Evolutionary conservation across 2,329 filamentous ascomycete species (phyloP).

Genomic region (Westerdykella sp.): DNA sequence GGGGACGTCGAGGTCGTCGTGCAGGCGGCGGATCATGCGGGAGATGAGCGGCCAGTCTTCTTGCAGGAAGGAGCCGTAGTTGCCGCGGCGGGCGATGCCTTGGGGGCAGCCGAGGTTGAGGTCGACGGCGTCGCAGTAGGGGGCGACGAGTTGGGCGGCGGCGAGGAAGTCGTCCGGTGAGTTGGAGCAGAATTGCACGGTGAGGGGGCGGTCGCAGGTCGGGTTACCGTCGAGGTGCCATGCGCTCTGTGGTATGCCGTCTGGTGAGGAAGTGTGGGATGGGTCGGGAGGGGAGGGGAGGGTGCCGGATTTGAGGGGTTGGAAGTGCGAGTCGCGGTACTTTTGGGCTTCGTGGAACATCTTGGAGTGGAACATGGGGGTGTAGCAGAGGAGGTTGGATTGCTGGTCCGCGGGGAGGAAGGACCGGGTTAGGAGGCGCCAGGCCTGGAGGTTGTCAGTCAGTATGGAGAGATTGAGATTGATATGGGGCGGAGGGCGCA

Average conservation of each 20-base stretch:
- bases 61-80: constrained; percentile 91
- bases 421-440: constrained; percentile 92
- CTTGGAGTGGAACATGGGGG: constrained; percentile 92
- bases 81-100: constrained; percentile 83
- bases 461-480: not conserved
- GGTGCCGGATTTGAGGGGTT: constrained; percentile 49
- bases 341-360: constrained; percentile 71
- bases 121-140: constrained; percentile 91
- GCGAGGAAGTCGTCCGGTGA: constrained; percentile 71
- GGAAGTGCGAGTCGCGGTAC: constrained; percentile 76
- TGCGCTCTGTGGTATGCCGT: constrained; percentile 15
- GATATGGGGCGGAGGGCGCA: constrained; percentile 13
- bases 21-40: constrained; percentile 74
- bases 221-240: constrained; percentile 75
- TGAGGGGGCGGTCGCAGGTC: constrained; percentile 74
- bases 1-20: constrained; percentile 70
- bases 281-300: constrained; percentile 31
- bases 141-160: constrained; percentile 71
- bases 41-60: constrained; percentile 83
- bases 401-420: constrained; percentile 62
- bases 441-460: constrained; percentile 57
- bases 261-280: constrained; percentile 30
- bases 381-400: constrained; percentile 70
- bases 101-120: constrained; percentile 94
- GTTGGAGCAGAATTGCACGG: constrained; percentile 95